Evolutionary conservation across 1,284 basidiomycete genomes (phyloP).

Genomic region (Ganoderma multipileum): DNA sequence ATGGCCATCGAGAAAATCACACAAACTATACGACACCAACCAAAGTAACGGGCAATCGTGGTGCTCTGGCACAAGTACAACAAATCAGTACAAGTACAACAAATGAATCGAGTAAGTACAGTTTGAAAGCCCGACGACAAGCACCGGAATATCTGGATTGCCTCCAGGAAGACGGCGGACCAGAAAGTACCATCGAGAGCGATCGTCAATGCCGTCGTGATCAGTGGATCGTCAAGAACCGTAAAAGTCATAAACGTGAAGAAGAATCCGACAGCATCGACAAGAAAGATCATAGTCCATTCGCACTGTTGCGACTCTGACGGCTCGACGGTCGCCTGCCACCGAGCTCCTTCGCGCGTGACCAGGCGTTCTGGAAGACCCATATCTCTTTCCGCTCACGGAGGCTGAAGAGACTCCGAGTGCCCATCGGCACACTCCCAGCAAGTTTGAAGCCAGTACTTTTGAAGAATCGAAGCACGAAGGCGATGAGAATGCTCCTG

Average conservation of each 20-base stretch:
- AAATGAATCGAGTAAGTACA: neutral
- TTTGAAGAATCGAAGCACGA: conserved; percentile 50
- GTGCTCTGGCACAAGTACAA: neutral
- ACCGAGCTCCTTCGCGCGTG: conserved; percentile 19
- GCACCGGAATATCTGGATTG: neutral
- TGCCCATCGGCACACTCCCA: conserved; percentile 53
- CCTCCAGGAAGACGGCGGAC: neutral
- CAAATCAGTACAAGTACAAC: neutral
- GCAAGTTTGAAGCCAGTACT: conserved; percentile 51
- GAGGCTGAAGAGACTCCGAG: conserved; percentile 47
- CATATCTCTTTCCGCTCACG: conserved; percentile 54
- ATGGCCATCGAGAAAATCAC: neutral
- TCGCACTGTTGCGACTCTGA: conserved; percentile 19
- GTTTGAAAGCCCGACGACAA: neutral
- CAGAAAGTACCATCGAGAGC: neutral
- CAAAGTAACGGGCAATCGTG: neutral
- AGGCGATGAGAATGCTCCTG: conserved; percentile 49
- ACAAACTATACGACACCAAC: neutral
- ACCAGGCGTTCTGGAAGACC: conserved; percentile 46
- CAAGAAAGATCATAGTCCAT: neutral
- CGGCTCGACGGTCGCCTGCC: conserved; percentile 27
- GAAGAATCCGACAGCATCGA: neutral
- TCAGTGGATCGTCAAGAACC: neutral
- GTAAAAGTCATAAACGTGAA: neutral
- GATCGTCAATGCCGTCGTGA: neutral